Evolutionary conservation across 352 stramenopile genomes (phyloP).

Genomic region (Hyaloperonospora arabidopsidis): DNA sequence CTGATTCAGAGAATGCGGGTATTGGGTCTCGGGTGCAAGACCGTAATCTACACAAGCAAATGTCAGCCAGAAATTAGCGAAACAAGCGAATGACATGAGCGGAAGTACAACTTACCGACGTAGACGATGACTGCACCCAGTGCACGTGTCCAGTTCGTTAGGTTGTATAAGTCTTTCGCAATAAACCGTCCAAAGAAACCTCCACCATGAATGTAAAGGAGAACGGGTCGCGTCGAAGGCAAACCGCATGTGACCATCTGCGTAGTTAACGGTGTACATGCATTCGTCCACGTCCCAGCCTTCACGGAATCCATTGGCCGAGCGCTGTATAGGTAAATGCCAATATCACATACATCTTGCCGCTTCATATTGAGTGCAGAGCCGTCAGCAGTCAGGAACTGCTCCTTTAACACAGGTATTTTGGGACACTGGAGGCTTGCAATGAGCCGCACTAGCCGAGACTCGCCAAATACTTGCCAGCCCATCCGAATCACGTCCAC

Average conservation of each 20-base stretch:
- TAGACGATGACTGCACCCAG: slow-evolving; percentile 83
- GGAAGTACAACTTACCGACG: slow-evolving; percentile 42
- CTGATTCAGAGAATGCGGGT: slow-evolving; percentile 70
- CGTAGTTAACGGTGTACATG: slow-evolving; percentile 39
- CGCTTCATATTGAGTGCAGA: slow-evolving; percentile 27
- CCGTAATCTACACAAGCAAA: slow-evolving; percentile 52
- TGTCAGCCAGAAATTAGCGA: slow-evolving; percentile 1
- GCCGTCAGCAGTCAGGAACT: slow-evolving; percentile 51
- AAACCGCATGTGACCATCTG: slow-evolving; percentile 69
- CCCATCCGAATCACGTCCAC: slow-evolving; percentile 82
- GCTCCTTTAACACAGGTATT: slow-evolving; percentile 57
- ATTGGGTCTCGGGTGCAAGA: slow-evolving; percentile 74
- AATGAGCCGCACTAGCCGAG: slow-evolving; percentile 55
- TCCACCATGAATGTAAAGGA: slow-evolving; percentile 83
- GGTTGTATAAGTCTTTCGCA: slow-evolving; percentile 73
- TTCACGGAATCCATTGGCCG: slow-evolving; percentile 55
- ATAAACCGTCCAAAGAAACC: slow-evolving; percentile 86
- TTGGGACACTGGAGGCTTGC: slow-evolving; percentile 55
- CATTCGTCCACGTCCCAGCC: slow-evolving; percentile 60
- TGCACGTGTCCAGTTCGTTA: slow-evolving; percentile 58
- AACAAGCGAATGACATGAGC: slow-evolving; percentile 2
- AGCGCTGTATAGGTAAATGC: slow-evolving; percentile 63
- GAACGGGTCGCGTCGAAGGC: slow-evolving; percentile 53
- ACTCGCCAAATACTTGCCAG: slow-evolving; percentile 81
- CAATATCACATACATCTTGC: slow-evolving; percentile 46